Conservation (phyloP, 345 rosid genomes). For the Anacardium occidentale region DNA sequence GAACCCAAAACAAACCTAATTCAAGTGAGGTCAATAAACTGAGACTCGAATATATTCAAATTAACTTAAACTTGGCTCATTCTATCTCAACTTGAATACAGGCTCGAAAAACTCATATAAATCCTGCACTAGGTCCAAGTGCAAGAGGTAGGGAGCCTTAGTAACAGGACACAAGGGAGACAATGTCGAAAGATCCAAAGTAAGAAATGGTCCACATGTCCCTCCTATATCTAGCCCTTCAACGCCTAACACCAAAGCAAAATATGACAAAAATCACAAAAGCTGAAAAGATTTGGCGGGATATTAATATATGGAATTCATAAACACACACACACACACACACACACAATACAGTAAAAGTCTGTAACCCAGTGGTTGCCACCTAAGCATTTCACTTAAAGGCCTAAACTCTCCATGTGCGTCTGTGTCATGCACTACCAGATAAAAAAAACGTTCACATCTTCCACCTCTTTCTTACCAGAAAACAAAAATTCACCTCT, state of each 20-base stretch:
- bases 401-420: conserved; percentile 19
- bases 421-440: not conserved
- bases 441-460: no score
- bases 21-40: no score
- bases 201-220: not conserved
- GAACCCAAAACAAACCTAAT: no score
- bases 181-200: conserved; percentile 22
- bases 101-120: no score
- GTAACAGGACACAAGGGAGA: not conserved
- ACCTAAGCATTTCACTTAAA: conserved; percentile 17
- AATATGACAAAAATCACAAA: conserved; percentile 18
- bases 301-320: not conserved
- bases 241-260: not conserved
- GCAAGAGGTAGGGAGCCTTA: no score
- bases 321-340: no score
- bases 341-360: not conserved
- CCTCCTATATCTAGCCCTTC: not conserved
- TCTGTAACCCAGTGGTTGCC: conserved; percentile 18
- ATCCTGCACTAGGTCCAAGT: no score
- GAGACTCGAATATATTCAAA: no score
- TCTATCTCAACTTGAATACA: no score
- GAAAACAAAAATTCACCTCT: not conserved
- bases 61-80: no score
- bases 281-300: conserved; percentile 11
- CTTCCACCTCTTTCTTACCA: not conserved